Conservation (phyloP, 1,284 basidiomycete genomes). For the Meira miltonrushii region DNA sequence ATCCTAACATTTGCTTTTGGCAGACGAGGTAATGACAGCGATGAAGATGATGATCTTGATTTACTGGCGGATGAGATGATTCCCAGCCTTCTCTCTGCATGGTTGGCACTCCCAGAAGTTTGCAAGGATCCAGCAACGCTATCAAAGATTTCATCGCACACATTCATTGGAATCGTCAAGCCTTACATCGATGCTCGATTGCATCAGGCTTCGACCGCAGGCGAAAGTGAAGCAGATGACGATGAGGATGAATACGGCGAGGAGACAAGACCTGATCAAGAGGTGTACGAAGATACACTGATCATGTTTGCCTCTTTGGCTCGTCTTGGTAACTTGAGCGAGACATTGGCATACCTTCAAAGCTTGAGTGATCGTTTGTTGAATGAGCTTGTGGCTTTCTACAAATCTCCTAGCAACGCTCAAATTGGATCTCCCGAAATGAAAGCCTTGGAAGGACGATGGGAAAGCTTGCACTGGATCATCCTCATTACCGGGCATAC, state of each 20-base stretch:
- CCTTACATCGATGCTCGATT: slow-evolving; percentile 39
- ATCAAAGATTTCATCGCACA: not conserved
- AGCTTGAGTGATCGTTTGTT: slow-evolving; percentile 22
- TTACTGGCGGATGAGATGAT: slow-evolving; percentile 30
- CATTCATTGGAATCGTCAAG: slow-evolving; percentile 33
- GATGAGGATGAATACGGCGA: slow-evolving; percentile 34
- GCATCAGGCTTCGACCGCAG: slow-evolving; percentile 14
- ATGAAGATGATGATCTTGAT: slow-evolving; percentile 31
- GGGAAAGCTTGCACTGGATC: slow-evolving; percentile 48
- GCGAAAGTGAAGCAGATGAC: slow-evolving; percentile 13
- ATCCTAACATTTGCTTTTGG: slow-evolving; percentile 31
- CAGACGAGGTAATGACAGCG: slow-evolving; percentile 21
- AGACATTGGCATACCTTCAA: slow-evolving; percentile 17
- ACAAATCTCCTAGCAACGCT: slow-evolving; percentile 10
- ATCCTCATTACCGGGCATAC: slow-evolving; percentile 36
- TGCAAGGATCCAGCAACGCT: not conserved
- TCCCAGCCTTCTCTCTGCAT: slow-evolving; percentile 19
- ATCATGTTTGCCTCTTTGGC: slow-evolving; percentile 37
- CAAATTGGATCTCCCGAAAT: slow-evolving; percentile 10
- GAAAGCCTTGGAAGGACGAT: slow-evolving; percentile 23
- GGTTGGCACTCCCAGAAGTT: slow-evolving; percentile 6
- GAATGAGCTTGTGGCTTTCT: slow-evolving; percentile 23
- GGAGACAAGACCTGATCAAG: slow-evolving; percentile 30
- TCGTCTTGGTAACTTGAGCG: slow-evolving; percentile 19
- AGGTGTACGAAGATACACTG: slow-evolving; percentile 41